Base-by-base conservation (phyloP, 768 basidiomycete species). In the Trametes gibbosa region DNA sequence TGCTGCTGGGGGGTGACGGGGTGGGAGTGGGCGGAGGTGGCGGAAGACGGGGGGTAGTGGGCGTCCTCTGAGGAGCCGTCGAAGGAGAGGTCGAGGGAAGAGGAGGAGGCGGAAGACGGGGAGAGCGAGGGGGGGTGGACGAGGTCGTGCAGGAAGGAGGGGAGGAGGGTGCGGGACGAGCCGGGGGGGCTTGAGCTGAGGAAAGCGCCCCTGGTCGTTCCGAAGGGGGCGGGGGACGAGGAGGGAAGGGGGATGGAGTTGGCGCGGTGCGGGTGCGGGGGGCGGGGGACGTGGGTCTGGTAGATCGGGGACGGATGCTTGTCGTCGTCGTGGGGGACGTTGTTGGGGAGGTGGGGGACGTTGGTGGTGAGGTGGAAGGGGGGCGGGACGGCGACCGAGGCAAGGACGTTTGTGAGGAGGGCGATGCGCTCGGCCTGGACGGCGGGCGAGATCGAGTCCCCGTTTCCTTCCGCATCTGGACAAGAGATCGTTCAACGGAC, bases 391-490 rank as follows among this genome's bases (percentile, higher is more conserved):
- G 29, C 65, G 53, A 72, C 63, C 62, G 84, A 80, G 17, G 81
- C 74, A 51, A 92, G 82, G 42, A 91, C 86, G 50, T 86, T 84
- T 1, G 89, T 88, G 50, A 93, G 79, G 19, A 92, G 78, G 24
- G 87, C 85, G 63, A 93, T 91, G 53, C 91, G 84, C 68, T 92
- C 91, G 16, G 89, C 85, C 72, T 93, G 91, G 42, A 92, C 90
- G 23, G 89, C 87, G 37, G 86, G 81, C 45, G 90, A 91, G 66
- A 92, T 90, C 3, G 89, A 92, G 70, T 93, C 91, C 3, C 90
- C 89, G 65, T 93, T 92, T 1, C 91, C 91, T 68, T 93, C 91
- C 13, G 91, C 91, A 63, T 92, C 90, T 92, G 56, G 19, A 21
- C 16, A 48, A 29, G 54, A 52, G 56, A 50, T 13, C 12, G 21